These are phyloP conservation scores for Austroboletus sp. DNA, from an alignment of 1,284 basidiomycete species.

Conservation along the genomic window DNA sequence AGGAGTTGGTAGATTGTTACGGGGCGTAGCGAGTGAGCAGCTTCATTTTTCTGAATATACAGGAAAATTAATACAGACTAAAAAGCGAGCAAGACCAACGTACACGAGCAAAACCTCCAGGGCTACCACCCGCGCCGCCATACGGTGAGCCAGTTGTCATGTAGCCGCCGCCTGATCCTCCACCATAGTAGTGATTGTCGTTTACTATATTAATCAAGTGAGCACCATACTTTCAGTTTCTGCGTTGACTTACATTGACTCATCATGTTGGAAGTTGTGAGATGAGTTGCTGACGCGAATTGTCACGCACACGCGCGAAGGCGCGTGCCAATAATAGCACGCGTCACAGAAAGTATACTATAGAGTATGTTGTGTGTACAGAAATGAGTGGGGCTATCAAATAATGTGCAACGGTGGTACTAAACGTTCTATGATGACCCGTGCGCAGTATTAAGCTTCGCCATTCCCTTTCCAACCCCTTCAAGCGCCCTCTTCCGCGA, in stretches of 20 bases:
- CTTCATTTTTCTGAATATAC: conserved; percentile 38
- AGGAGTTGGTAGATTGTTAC: conserved; percentile 79
- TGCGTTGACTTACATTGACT: conserved; percentile 37
- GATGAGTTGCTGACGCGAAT: conserved; percentile 28
- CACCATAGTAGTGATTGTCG: conserved; percentile 36
- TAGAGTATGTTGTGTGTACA: conserved; percentile 16
- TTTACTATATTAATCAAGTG: conserved; percentile 17
- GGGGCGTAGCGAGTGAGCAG: conserved; percentile 70
- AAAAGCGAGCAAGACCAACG: conserved; percentile 8
- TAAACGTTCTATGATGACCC: conserved; percentile 20
- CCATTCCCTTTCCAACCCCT: conserved; percentile 62
- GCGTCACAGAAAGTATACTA: background rate
- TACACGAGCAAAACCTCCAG: conserved; percentile 39
- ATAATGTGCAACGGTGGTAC: conserved; percentile 7
- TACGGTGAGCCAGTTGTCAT: conserved; percentile 41
- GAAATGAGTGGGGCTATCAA: conserved; percentile 26
- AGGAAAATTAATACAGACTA: conserved; percentile 1
- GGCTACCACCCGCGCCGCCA: conserved; percentile 40
- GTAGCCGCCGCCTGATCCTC: conserved; percentile 35
- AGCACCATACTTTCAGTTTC: background rate
- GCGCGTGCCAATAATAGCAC: too few species aligned
- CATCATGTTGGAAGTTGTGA: conserved; percentile 26
- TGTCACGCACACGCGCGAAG: conserved; percentile 12
- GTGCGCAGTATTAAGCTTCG: conserved; percentile 47
- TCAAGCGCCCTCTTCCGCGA: conserved; percentile 64